Percentiles rank a stretch among this genome's conserved stretches.
Evolutionary conservation across 1,284 basidiomycete genomes (phyloP).

Genomic region (Phylloboletellus chloephorus): DNA sequence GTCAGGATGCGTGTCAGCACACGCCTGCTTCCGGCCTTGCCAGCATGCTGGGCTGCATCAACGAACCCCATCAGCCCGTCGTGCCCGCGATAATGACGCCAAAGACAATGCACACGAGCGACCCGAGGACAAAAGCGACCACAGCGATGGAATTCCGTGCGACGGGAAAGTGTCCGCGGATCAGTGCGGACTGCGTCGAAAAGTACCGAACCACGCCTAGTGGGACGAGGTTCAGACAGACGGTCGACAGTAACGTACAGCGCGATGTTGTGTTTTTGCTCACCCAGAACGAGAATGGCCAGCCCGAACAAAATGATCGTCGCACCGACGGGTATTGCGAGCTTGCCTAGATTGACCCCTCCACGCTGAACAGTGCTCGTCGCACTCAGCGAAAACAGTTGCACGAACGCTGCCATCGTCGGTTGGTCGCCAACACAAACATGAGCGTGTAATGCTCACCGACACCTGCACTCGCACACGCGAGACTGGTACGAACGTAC

Average conservation of each 20-base stretch:
- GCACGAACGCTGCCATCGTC: constrained; percentile 22
- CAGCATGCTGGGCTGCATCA: neutral
- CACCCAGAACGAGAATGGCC: constrained; percentile 23
- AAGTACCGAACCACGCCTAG: constrained; percentile 28
- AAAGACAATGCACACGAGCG: constrained; percentile 23
- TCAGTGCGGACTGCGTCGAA: constrained; percentile 24
- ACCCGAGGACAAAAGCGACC: constrained; percentile 22
- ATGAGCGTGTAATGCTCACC: constrained; percentile 26
- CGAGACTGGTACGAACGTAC: constrained; percentile 38
- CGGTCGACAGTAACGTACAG: neutral
- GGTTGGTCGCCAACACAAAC: neutral
- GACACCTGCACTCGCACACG: constrained; percentile 36
- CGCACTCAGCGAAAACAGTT: constrained; percentile 19
- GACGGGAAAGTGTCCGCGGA: constrained; percentile 28
- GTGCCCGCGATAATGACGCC: constrained; percentile 20
- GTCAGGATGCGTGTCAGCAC: neutral
- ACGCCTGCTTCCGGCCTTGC: neutral
- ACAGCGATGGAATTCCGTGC: constrained; percentile 23
- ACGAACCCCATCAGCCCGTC: constrained; percentile 3
- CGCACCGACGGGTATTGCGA: constrained; percentile 26
- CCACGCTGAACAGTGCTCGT: neutral
- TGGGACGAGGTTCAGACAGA: neutral
- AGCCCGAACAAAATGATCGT: constrained; percentile 22
- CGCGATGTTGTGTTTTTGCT: neutral
- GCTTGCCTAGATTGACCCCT: constrained; percentile 8